phyloP scores from a whole-genome alignment of 768 basidiomycete genomes.

The Butyriboletus loyo region DNA sequence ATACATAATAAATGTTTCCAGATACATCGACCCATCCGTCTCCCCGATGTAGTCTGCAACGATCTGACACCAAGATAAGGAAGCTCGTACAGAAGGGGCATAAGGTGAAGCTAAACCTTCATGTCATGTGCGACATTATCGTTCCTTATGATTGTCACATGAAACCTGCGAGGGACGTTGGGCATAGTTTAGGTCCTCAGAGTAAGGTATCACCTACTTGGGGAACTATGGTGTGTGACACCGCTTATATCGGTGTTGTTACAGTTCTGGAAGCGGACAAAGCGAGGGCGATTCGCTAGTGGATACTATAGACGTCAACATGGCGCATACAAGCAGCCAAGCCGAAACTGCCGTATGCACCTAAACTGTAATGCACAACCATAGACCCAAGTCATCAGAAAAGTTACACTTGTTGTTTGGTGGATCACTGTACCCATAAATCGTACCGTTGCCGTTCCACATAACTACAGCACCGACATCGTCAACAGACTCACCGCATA shows the following conservation, averaged over 20 bases:
- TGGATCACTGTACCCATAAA: conserved; percentile 8
- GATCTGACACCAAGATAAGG: not conserved
- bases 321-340: not conserved
- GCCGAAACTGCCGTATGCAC: not conserved
- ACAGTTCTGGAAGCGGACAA: conserved; percentile 6
- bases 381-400: not conserved
- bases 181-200: not conserved
- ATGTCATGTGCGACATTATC: conserved; percentile 9
- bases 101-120: not conserved
- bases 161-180: conserved; percentile 5
- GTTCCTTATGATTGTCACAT: conserved; percentile 7
- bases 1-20: conserved; percentile 32
- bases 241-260: conserved; percentile 7
- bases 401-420: not conserved
- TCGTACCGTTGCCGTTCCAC: conserved; percentile 3
- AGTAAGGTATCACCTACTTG: conserved; percentile 2
- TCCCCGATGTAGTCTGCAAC: conserved; percentile 12
- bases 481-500: not conserved
- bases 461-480: not conserved
- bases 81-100: not conserved
- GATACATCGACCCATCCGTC: conserved; percentile 14
- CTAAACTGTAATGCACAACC: not conserved
- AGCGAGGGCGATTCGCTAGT: conserved; percentile 6
- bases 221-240: conserved; percentile 14
- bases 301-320: not conserved